Evolutionary conservation across 2,329 filamentous ascomycete genomes (phyloP).

Genomic region (Colletotrichum sidae): DNA sequence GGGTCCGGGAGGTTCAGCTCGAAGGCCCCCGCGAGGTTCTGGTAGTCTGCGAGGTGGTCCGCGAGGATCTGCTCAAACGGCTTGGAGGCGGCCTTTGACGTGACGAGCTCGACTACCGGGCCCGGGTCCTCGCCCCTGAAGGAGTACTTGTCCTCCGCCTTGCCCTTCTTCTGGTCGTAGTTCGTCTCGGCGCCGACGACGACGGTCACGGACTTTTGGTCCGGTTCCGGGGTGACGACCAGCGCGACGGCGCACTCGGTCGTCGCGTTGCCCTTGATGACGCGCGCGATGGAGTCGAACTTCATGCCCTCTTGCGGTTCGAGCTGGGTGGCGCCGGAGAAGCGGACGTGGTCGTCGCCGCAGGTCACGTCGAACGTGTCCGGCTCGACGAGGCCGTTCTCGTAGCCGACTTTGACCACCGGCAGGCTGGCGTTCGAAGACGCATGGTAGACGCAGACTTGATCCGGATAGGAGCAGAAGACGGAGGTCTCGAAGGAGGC

Average conservation of each 20-base stretch:
- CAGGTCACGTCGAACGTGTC: constrained; percentile 47
- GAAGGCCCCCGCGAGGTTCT: constrained; percentile 52
- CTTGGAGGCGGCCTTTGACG: constrained; percentile 48
- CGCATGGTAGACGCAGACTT: constrained; percentile 47
- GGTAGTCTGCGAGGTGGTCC: constrained; percentile 56
- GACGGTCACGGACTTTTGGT: constrained; percentile 46
- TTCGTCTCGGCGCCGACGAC: constrained; percentile 60
- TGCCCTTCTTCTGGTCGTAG: constrained; percentile 63
- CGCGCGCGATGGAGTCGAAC: constrained; percentile 52
- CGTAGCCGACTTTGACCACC: constrained; percentile 51
- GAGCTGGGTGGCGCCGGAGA: constrained; percentile 52
- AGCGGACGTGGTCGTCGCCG: constrained; percentile 44
- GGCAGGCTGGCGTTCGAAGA: constrained; percentile 48
- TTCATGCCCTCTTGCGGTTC: constrained; percentile 56
- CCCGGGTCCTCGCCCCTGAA: constrained; percentile 62
- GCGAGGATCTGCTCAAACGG: constrained; percentile 45
- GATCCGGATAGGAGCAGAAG: constrained; percentile 55
- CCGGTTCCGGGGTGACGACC: constrained; percentile 42
- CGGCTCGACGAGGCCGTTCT: constrained; percentile 52
- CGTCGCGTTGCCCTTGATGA: constrained; percentile 36
- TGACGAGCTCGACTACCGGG: constrained; percentile 48
- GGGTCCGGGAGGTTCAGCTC: constrained; percentile 58
- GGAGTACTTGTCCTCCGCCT: constrained; percentile 53
- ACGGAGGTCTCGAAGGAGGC: constrained; percentile 43
- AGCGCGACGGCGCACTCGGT: constrained; percentile 42